phyloP scores from a whole-genome alignment of 139 green algal genomes.

The Chlamydomonas schloesseri region DNA sequence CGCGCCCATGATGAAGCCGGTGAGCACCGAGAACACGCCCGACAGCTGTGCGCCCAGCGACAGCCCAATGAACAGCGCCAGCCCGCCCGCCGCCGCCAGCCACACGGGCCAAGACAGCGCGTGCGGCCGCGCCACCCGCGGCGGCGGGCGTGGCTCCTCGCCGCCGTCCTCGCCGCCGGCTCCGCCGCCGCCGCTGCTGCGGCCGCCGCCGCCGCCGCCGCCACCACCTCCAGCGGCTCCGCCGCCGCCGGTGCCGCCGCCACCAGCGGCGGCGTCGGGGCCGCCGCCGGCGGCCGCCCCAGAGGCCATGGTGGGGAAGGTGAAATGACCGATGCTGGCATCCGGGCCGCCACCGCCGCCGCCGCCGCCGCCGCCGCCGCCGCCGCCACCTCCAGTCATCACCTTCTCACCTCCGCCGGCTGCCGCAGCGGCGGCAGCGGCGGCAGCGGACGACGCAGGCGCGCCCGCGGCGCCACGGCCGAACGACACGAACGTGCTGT shows the following conservation, averaged over 20 bases:
- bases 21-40: background rate
- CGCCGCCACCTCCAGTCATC: no score
- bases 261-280: no score
- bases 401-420: background rate
- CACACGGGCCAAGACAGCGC: constrained; percentile 29
- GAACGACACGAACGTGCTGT: background rate
- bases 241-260: background rate
- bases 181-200: background rate
- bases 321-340: constrained; percentile 5
- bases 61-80: background rate
- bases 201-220: background rate
- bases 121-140: constrained; percentile 9
- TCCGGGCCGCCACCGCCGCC: background rate
- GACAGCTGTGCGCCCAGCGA: constrained; percentile 9
- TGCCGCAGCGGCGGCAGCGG: background rate
- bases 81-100: background rate
- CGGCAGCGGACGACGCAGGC: background rate
- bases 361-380: no score
- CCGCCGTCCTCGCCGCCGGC: background rate
- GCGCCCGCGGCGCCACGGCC: background rate
- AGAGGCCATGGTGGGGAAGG: background rate
- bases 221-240: background rate
- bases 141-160: background rate
- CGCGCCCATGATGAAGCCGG: background rate
- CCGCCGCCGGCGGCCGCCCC: no score